Evolutionary conservation across 2,329 filamentous ascomycete species (phyloP).

Genomic region (Penicillium sclerotigenum): DNA sequence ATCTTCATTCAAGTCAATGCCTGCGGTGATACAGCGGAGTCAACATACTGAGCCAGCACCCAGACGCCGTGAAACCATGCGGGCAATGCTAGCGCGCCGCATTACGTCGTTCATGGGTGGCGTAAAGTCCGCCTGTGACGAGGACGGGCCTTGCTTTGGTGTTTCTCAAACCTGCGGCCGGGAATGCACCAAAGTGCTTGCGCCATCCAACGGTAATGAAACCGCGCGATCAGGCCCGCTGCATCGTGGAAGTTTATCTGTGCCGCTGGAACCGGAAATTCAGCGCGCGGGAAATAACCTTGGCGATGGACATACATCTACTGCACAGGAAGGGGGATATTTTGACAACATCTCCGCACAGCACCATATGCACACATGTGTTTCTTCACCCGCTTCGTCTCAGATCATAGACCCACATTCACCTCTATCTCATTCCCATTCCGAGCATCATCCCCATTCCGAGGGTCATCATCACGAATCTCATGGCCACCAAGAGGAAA

Average conservation of each 20-base stretch:
- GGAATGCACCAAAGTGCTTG: slow-evolving; percentile 55
- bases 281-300: slow-evolving; percentile 1
- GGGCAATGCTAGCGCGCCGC: slow-evolving; percentile 36
- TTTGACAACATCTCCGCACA: slow-evolving; percentile 16
- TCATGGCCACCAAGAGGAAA: slow-evolving; percentile 11
- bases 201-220: slow-evolving; percentile 15
- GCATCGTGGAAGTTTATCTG: slow-evolving; percentile 18
- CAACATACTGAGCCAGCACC: slow-evolving; percentile 11
- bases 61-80: slow-evolving; percentile 30
- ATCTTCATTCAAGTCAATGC: slow-evolving; percentile 23
- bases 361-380: not conserved
- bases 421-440: not conserved
- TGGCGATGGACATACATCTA: not conserved
- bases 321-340: slow-evolving; percentile 9
- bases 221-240: slow-evolving; percentile 12
- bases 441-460: not conserved
- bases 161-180: slow-evolving; percentile 60
- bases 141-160: slow-evolving; percentile 59
- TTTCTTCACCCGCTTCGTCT: slow-evolving; percentile 11
- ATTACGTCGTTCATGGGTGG: slow-evolving; percentile 51
- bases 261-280: slow-evolving; percentile 17
- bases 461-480: too few species aligned
- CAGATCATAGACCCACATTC: slow-evolving; percentile 2
- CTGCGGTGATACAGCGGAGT: slow-evolving; percentile 19
- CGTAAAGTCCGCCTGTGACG: slow-evolving; percentile 53